Percentiles rank a stretch among this genome's conserved stretches.
Evolutionary conservation across 169 alveolate species (phyloP).

Genomic region (Amoebophrya sp.): DNA sequence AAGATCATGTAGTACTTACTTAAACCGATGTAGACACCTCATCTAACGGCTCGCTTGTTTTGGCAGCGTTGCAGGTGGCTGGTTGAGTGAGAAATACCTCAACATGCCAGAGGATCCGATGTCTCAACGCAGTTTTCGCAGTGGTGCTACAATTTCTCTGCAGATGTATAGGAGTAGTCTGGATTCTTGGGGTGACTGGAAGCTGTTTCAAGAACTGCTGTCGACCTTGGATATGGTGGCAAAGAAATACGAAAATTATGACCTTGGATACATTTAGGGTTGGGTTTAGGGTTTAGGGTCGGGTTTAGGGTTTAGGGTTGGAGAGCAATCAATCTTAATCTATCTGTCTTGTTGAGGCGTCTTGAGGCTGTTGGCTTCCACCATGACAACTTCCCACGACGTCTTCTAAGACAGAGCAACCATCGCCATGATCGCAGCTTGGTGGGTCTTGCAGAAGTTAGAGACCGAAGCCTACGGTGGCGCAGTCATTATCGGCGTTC

Average conservation of each 20-base stretch:
- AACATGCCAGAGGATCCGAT: neutral
- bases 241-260: no score
- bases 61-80: neutral
- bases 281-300: no score
- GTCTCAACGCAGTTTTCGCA: neutral
- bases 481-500: neutral
- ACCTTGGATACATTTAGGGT: no score
- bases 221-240: neutral
- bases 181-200: neutral
- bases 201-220: neutral
- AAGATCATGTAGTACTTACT: no score
- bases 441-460: conserved; percentile 11
- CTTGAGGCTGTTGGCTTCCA: no score
- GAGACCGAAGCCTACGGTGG: neutral
- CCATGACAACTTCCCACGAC: no score
- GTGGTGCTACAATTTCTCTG: neutral
- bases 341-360: no score
- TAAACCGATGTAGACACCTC: no score
- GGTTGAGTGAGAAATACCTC: neutral
- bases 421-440: neutral
- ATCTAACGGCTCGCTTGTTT: neutral
- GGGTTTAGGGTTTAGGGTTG: no score
- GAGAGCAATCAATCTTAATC: no score
- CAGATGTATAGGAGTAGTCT: neutral
- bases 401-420: no score